These are phyloP conservation scores for Panellus pusillus DNA, from an alignment of 768 basidiomycete genomes.

Conservation along the genomic window DNA sequence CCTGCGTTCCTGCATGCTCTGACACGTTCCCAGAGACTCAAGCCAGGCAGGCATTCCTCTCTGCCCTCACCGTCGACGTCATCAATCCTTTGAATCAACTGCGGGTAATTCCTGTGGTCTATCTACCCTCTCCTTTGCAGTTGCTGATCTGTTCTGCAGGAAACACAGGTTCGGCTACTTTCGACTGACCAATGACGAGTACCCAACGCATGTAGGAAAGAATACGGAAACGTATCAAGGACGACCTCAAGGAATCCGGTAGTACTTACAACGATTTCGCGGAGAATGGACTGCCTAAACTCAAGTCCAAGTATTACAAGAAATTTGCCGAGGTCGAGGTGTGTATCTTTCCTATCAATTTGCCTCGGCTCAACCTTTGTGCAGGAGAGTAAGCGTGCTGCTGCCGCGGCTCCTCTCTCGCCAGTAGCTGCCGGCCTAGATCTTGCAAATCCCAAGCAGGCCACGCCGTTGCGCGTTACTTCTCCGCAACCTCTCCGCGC, in stretches of 20 bases:
- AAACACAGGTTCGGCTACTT: conserved; percentile 52
- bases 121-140: not conserved
- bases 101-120: conserved; percentile 45
- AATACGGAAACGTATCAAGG: conserved; percentile 88
- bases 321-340: conserved; percentile 91
- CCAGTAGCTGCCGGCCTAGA: conserved; percentile 35
- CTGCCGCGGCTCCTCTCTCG: conserved; percentile 34
- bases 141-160: conserved; percentile 42
- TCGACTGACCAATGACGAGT: too few relatives aligned
- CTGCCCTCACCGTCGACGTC: conserved; percentile 70
- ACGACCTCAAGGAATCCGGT: conserved; percentile 83
- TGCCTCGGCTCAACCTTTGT: conserved; percentile 1
- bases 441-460: conserved; percentile 43
- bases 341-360: not conserved
- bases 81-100: conserved; percentile 65
- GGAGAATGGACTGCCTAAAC: conserved; percentile 73
- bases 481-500: conserved; percentile 76
- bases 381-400: conserved; percentile 67
- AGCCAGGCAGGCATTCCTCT: conserved; percentile 75
- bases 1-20: conserved; percentile 8
- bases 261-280: conserved; percentile 78
- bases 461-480: conserved; percentile 55
- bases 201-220: conserved; percentile 46
- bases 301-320: conserved; percentile 78
- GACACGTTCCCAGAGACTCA: conserved; percentile 63